These are phyloP conservation scores for Cladophialophora psammophila DNA, from an alignment of 2,329 filamentous ascomycete genomes.

Conservation along the genomic window DNA sequence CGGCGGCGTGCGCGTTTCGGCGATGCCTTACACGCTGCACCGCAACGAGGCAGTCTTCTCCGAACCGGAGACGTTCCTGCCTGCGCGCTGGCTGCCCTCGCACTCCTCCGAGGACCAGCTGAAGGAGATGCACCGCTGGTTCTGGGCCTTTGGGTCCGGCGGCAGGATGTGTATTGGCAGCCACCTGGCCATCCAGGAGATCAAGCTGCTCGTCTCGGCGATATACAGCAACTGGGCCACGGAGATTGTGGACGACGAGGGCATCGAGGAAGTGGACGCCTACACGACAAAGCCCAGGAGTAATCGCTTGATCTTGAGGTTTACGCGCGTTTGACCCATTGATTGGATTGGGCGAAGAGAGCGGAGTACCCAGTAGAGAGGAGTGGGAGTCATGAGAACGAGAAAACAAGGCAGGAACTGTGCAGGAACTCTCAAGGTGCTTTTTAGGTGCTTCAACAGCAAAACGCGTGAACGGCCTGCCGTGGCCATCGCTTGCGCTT, in stretches of 20 bases:
- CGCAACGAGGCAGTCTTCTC: conserved; percentile 58
- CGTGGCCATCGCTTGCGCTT: neutral
- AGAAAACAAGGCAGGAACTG: neutral
- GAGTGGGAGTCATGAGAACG: neutral
- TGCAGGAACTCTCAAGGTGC: neutral
- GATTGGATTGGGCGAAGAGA: neutral
- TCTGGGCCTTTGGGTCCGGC: conserved; percentile 61
- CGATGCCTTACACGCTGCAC: conserved; percentile 62
- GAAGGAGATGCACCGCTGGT: conserved; percentile 57
- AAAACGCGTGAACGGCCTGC: neutral
- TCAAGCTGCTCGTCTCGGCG: conserved; percentile 73
- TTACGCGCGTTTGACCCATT: conserved; percentile 48
- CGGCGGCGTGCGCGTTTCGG: conserved; percentile 53
- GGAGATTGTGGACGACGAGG: conserved; percentile 66
- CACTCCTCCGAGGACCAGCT: conserved; percentile 46
- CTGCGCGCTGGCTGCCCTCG: conserved; percentile 58
- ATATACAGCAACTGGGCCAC: conserved; percentile 74
- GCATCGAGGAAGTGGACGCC: conserved; percentile 70
- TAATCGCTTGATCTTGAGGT: conserved; percentile 66
- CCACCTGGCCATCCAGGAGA: conserved; percentile 64
- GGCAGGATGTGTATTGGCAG: conserved; percentile 60
- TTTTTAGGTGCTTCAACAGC: neutral
- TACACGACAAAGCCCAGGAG: conserved; percentile 67
- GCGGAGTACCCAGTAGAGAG: neutral
- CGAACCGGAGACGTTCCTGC: conserved; percentile 56